Evolutionary conservation across 805 yeast species (phyloP).

Genomic region (Debaryomyces castellii): DNA sequence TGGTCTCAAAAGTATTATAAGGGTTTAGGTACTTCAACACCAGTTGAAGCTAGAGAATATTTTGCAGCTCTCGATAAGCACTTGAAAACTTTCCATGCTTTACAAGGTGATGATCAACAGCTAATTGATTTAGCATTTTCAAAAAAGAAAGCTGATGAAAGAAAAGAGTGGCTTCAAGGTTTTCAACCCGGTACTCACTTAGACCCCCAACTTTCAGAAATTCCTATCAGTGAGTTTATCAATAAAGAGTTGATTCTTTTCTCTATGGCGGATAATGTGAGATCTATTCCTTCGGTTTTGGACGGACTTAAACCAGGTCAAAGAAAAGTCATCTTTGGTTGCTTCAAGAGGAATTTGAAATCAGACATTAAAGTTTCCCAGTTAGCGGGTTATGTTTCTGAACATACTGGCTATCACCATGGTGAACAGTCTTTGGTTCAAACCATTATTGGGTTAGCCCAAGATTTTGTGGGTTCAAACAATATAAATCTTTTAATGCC

Average conservation of each 20-base stretch:
- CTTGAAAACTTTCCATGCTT: conserved; percentile 77
- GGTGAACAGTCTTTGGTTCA: conserved; percentile 88
- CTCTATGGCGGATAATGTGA: conserved; percentile 93
- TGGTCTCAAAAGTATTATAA: conserved; percentile 96
- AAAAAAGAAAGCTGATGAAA: conserved; percentile 92
- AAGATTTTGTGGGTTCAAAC: conserved; percentile 90
- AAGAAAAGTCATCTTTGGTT: conserved; percentile 86
- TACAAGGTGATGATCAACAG: conserved; percentile 74
- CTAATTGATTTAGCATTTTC: conserved; percentile 90
- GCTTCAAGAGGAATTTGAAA: conserved; percentile 75
- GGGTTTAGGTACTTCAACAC: conserved; percentile 95
- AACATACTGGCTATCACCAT: conserved; percentile 90
- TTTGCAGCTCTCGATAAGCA: conserved; percentile 84
- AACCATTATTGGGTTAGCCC: conserved; percentile 92
- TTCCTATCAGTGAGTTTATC: conserved; percentile 91
- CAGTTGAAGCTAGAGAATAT: conserved; percentile 82
- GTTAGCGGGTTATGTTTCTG: conserved; percentile 85
- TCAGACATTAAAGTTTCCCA: conserved; percentile 87
- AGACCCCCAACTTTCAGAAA: conserved; percentile 70
- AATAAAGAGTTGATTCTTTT: conserved; percentile 92
- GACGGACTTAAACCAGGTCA: conserved; percentile 98
- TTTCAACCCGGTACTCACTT: conserved; percentile 88
- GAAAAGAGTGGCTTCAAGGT: conserved; percentile 95
- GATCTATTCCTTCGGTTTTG: conserved; percentile 90
- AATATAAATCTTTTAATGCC: conserved; percentile 84